Percentiles rank a stretch among this genome's conserved stretches.
These are phyloP conservation scores for Pyrenula aspistea DNA, from an alignment of 495 filamentous ascomycete genomes.

Conservation along the genomic window DNA sequence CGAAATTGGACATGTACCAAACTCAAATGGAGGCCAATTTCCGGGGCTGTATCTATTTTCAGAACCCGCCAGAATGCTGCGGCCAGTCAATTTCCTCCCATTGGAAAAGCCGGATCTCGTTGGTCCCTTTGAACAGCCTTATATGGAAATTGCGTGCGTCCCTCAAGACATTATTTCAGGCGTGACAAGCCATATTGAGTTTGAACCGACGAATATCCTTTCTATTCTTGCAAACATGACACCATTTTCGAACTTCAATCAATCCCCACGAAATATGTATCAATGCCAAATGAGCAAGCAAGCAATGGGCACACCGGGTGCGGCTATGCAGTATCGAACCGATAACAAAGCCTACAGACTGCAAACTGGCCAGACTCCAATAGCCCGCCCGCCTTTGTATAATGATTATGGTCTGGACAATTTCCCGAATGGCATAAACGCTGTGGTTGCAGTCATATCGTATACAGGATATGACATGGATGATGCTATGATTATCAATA, in stretches of 20 bases:
- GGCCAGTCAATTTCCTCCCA: constrained; percentile 85
- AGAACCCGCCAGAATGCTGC: constrained; percentile 69
- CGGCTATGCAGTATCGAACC: constrained; percentile 72
- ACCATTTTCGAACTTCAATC: constrained; percentile 97
- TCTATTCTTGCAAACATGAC: constrained; percentile 98
- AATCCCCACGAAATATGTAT: constrained; percentile 98
- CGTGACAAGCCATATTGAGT: constrained; percentile 86
- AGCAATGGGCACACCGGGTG: constrained; percentile 93
- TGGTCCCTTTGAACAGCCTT: constrained; percentile 90
- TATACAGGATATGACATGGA: constrained; percentile 99
- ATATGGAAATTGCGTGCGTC: constrained; percentile 91
- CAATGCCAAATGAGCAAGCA: constrained; percentile 99
- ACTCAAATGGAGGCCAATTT: constrained; percentile 79
- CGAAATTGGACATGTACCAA: constrained; percentile 85
- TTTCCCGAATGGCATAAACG: constrained; percentile 96
- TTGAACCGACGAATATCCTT: constrained; percentile 89
- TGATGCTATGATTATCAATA: constrained; percentile 99
- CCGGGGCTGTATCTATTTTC: constrained; percentile 93
- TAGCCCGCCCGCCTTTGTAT: constrained; percentile 83
- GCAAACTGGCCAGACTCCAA: constrained; percentile 91
- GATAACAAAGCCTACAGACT: constrained; percentile 96
- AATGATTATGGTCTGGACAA: constrained; percentile 96
- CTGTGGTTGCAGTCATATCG: constrained; percentile 92
- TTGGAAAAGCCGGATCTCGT: constrained; percentile 75
- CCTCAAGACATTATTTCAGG: constrained; percentile 74